A percentile compares a stretch with the other conserved stretches of the same genome.
Evolutionary conservation across 805 yeast genomes (phyloP).

Genomic region (Lachancea waltii): DNA sequence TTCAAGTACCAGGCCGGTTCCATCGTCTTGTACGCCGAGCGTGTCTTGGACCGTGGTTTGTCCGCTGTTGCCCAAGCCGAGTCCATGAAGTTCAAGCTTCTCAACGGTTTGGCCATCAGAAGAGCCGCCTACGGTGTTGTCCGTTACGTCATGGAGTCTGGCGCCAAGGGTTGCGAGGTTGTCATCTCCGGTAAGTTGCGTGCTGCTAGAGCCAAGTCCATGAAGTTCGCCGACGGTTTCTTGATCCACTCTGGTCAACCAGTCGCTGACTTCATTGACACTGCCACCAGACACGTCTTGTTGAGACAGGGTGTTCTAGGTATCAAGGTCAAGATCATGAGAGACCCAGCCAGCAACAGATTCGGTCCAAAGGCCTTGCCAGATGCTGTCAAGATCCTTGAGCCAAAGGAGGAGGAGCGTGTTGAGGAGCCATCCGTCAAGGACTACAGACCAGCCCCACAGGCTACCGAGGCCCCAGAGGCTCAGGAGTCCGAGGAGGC

Average conservation of each 20-base stretch:
- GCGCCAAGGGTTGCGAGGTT: conserved; percentile 99
- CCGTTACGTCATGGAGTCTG: conserved; percentile 99
- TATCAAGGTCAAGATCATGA: conserved; percentile 99
- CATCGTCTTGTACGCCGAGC: conserved; percentile 93
- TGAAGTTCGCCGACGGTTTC: conserved; percentile 99
- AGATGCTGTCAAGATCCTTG: conserved; percentile 86
- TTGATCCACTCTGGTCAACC: conserved; percentile 99
- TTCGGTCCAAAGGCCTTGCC: conserved; percentile 89
- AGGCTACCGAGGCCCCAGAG: conserved; percentile 15
- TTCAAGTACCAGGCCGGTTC: conserved; percentile 93
- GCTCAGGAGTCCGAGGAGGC: conserved; percentile 13
- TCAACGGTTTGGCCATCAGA: conserved; percentile 98
- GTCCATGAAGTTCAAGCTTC: conserved; percentile 95
- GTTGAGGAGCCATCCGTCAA: conserved; percentile 77
- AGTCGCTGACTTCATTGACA: conserved; percentile 95
- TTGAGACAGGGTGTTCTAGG: conserved; percentile 99
- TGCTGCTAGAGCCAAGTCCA: conserved; percentile 99
- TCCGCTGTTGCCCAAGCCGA: conserved; percentile 99
- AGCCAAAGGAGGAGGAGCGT: conserved; percentile 90
- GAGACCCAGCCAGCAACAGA: conserved; percentile 87
- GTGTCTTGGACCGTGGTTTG: conserved; percentile 98
- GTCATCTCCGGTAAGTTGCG: conserved; percentile 99
- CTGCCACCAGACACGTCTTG: conserved; percentile 98
- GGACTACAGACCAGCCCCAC: conserved; percentile 50
- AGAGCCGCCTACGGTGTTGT: conserved; percentile 99